Conservation (phyloP, 345 rosid species). For the Moricandia moricandioides region DNA sequence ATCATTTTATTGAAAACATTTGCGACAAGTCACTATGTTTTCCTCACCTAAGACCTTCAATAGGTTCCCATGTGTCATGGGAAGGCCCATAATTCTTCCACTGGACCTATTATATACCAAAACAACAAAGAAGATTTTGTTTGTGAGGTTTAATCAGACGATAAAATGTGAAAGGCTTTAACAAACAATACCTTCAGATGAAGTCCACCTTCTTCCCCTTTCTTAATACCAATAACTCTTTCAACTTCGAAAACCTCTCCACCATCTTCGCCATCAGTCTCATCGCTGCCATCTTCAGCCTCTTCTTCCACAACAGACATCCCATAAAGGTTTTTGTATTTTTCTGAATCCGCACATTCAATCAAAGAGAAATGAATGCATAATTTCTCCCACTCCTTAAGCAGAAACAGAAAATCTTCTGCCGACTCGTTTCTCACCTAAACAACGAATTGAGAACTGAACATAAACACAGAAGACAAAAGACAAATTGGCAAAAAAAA, state of each 20-base stretch:
- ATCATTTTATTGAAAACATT: not conserved
- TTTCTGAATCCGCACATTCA: constrained; percentile 20
- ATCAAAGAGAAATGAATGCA: constrained; percentile 49
- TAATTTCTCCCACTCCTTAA: constrained; percentile 61
- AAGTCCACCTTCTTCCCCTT: constrained; percentile 33
- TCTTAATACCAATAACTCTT: constrained; percentile 42
- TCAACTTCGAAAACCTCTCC: constrained; percentile 57
- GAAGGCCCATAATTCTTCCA: constrained; percentile 60
- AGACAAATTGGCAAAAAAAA: not conserved
- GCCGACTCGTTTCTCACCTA: constrained; percentile 72
- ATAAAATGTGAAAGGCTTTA: not conserved
- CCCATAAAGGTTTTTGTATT: constrained; percentile 27
- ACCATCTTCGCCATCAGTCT: constrained; percentile 31
- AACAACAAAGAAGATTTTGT: not conserved
- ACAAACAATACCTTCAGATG: constrained; percentile 50
- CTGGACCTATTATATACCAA: constrained; percentile 45
- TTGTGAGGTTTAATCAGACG: not conserved
- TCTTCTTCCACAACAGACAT: constrained; percentile 20
- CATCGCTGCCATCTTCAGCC: constrained; percentile 31
- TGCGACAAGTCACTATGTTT: not conserved
- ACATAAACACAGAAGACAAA: not conserved
- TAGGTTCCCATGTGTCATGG: constrained; percentile 70
- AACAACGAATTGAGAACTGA: not conserved
- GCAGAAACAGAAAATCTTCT: constrained; percentile 52
- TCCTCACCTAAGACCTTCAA: constrained; percentile 53